Evolutionary conservation across 768 basidiomycete species (phyloP).

Genomic region (Amanita rubescens): DNA sequence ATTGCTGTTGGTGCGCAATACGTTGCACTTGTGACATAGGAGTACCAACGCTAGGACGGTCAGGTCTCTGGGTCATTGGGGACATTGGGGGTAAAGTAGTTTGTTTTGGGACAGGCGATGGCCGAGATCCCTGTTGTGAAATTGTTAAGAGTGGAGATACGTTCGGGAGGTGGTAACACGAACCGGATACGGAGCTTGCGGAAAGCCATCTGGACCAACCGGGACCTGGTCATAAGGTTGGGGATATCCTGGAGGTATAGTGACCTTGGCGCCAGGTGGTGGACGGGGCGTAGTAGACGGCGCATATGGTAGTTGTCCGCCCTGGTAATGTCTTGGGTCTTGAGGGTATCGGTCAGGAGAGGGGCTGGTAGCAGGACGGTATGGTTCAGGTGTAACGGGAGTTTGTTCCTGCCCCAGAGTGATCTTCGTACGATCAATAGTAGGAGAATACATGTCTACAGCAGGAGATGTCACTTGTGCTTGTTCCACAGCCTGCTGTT

Average conservation of each 20-base stretch:
- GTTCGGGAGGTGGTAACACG: constrained; percentile 1
- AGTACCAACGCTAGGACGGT: constrained; percentile 18
- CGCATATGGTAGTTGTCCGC: constrained; percentile 16
- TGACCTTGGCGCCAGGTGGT: constrained; percentile 36
- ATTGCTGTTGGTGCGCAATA: constrained; percentile 26
- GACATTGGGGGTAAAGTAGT: constrained; percentile 24
- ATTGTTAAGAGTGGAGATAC: not conserved
- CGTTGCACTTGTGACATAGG: constrained; percentile 15
- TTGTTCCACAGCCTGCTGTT: constrained; percentile 16
- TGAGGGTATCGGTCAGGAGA: constrained; percentile 33
- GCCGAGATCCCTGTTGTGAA: constrained; percentile 16
- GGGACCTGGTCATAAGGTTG: constrained; percentile 30
- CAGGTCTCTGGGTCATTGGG: constrained; percentile 23
- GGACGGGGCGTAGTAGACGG: constrained; percentile 24
- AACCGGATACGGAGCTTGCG: constrained; percentile 32
- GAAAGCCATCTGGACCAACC: constrained; percentile 21
- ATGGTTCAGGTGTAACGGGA: constrained; percentile 26
- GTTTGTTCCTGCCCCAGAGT: constrained; percentile 28
- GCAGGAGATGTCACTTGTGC: not conserved
- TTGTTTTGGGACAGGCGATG: constrained; percentile 16
- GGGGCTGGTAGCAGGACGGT: constrained; percentile 28
- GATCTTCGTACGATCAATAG: constrained; percentile 43
- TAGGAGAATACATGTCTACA: constrained; percentile 13
- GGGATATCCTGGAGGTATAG: constrained; percentile 38
- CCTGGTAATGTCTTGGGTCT: constrained; percentile 34